Base-by-base conservation (phyloP, 768 basidiomycete species). In the Leccinum subgranulosum region DNA sequence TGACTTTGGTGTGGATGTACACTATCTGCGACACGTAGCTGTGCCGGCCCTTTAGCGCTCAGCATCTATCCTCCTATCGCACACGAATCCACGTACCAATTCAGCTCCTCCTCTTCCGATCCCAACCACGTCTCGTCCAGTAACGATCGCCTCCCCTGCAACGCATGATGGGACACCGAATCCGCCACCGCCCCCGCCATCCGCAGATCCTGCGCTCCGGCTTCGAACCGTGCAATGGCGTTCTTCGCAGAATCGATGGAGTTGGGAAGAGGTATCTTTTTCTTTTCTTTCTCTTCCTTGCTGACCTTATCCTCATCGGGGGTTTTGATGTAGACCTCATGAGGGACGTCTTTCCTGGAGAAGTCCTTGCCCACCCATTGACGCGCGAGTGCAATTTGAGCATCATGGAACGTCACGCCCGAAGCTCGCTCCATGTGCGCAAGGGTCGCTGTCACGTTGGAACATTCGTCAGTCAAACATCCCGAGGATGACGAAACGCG, bases 1-100 rank as follows among this genome's bases (percentile, higher is more conserved):
- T 96, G 25, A 96, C 70, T 76, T 94, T 94, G 23, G 84, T 85
- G 69, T 94, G 92, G 57, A 94, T 92, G 64, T 93, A 93, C 21
- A 88, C 73, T 63, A 89, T 60, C 73, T 92, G 88, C n/a, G 87
- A 85, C 19, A 91, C 84, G 72, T 91, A 92, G 53, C 88, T 88
- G 60, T 27, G n/a, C 34, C 65, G 0, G 2, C 11, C 55, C 55
- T 56, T 66, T 23, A 66, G 46, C 46, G 7, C 23, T 47, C 19
- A 19, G 58, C 27, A 15, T 25, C n/a, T 45, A 29, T 29, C 3
- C 34, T 17, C 12, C 33, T 41, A 49, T n/a, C 21, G n/a, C 49
- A 59, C 58, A 43, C 15, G 39, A 43, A 34, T 51, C 64, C 19
- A 87, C 88, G 62, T 72, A 93, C 80, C 87, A 84, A 62, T 86